phyloP scores from a whole-genome alignment of 2,329 filamentous ascomycete genomes.

The Trichoderma sp. region DNA sequence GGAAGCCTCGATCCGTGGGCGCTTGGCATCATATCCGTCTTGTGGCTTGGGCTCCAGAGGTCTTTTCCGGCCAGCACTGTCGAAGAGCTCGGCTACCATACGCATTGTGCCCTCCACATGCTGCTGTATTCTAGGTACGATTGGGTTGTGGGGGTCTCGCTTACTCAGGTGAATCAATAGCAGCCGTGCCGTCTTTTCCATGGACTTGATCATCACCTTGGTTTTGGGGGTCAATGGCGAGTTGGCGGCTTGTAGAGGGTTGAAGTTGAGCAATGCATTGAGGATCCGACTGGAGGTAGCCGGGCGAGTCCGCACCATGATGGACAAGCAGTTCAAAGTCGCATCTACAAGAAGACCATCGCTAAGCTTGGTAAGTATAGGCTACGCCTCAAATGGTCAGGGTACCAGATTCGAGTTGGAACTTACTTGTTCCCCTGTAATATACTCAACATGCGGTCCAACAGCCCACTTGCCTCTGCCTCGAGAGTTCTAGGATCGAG shows the following conservation, averaged over 20 bases:
- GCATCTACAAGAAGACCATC: constrained; percentile 87
- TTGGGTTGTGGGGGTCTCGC: constrained; percentile 77
- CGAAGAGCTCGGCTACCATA: constrained; percentile 72
- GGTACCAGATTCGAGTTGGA: constrained; percentile 8
- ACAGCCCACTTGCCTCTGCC: constrained; percentile 84
- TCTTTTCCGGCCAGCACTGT: constrained; percentile 77
- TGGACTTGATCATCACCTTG: constrained; percentile 82
- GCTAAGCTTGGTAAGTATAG: constrained; percentile 42
- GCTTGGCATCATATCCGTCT: constrained; percentile 76
- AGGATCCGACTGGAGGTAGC: constrained; percentile 82
- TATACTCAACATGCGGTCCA: constrained; percentile 82
- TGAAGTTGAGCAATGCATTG: constrained; percentile 83
- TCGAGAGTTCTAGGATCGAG: constrained; percentile 79
- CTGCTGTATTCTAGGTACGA: constrained; percentile 77
- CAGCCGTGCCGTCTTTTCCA: constrained; percentile 88
- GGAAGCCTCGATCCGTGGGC: constrained; percentile 60
- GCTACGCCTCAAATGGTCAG: background rate
- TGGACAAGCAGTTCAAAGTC: constrained; percentile 82
- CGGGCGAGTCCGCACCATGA: constrained; percentile 78
- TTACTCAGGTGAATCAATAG: constrained; percentile 81
- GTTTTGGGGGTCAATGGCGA: constrained; percentile 73
- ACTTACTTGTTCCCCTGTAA: constrained; percentile 82
- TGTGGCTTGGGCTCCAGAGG: constrained; percentile 66
- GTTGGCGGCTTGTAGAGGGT: constrained; percentile 78
- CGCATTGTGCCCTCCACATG: constrained; percentile 81